phyloP scores from a whole-genome alignment of 805 yeast genomes.

The Ogataea kodamae region DNA sequence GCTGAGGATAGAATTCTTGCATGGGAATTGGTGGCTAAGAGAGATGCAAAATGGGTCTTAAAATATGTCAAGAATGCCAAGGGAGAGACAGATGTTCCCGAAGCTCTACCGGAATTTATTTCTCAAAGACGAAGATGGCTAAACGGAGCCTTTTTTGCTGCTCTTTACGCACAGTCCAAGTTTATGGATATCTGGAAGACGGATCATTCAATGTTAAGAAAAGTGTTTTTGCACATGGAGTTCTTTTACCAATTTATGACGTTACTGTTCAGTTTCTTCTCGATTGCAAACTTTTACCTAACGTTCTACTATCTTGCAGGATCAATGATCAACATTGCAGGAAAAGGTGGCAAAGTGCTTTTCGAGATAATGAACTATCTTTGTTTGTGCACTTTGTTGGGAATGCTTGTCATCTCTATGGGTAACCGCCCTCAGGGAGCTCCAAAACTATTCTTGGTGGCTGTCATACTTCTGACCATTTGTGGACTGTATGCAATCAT shows the following conservation, averaged over 20 bases:
- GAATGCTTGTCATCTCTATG: constrained; percentile 89
- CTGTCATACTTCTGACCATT: constrained; percentile 68
- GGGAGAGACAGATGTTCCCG: constrained; percentile 98
- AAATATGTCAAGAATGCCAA: constrained; percentile 89
- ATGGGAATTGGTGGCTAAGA: constrained; percentile 92
- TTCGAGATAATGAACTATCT: constrained; percentile 85
- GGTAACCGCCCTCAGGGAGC: constrained; percentile 99
- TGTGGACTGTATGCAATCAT: constrained; percentile 80
- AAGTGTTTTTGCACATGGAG: constrained; percentile 78
- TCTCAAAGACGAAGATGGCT: constrained; percentile 98
- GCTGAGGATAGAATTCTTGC: constrained; percentile 96
- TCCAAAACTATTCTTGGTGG: constrained; percentile 64
- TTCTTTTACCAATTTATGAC: constrained; percentile 83
- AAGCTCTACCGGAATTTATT: constrained; percentile 87
- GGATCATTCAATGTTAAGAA: constrained; percentile 77
- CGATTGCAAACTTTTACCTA: constrained; percentile 86
- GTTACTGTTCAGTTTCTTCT: constrained; percentile 84
- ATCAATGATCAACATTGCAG: constrained; percentile 60
- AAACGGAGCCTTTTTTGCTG: constrained; percentile 97
- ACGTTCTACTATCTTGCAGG: constrained; percentile 94
- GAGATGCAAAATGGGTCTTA: constrained; percentile 78
- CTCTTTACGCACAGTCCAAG: constrained; percentile 81
- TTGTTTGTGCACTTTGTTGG: constrained; percentile 74
- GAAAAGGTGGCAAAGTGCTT: constrained; percentile 75
- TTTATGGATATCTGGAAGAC: constrained; percentile 87